These are phyloP conservation scores for Gossypium davidsonii DNA, from an alignment of 441 rosid genomes.

Conservation along the genomic window DNA sequence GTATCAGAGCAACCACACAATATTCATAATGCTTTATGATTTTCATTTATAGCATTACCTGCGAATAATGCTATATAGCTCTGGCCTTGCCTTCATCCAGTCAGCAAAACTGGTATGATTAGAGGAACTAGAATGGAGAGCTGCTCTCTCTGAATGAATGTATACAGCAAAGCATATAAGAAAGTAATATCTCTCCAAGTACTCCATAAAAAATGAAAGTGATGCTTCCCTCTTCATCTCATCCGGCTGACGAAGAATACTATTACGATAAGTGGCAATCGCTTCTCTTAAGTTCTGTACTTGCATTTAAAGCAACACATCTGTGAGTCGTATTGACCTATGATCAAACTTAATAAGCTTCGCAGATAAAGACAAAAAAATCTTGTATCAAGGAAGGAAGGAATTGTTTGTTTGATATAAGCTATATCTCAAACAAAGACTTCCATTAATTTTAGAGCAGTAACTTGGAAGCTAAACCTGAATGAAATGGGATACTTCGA, in stretches of 20 bases:
- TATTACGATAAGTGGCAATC: conserved; percentile 84
- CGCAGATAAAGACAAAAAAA: conserved; percentile 12
- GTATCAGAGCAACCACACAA: conserved; percentile 2
- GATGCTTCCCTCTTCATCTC: conserved; percentile 98
- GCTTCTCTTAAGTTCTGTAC: conserved; percentile 96
- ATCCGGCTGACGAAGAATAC: conserved; percentile 92
- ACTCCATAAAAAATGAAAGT: conserved; percentile 93
- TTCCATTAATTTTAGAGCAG: background rate
- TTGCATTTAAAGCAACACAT: conserved; percentile 20
- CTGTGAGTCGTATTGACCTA: conserved; percentile 19
- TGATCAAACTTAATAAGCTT: conserved; percentile 8
- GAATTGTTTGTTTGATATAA: background rate
- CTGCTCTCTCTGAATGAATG: conserved; percentile 89
- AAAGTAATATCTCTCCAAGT: conserved; percentile 96
- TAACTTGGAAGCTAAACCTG: conserved; percentile 11
- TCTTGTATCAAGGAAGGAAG: background rate
- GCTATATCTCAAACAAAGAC: background rate
- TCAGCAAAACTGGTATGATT: conserved; percentile 85
- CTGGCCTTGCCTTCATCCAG: conserved; percentile 99
- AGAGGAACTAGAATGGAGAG: conserved; percentile 67
- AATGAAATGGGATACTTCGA: conserved; percentile 15
- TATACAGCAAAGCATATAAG: conserved; percentile 98
- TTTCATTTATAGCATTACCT: conserved; percentile 45
- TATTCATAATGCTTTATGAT: background rate
- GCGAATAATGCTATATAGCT: conserved; percentile 92